These are phyloP conservation scores for Populus simonii DNA, from an alignment of 345 rosid species.

Conservation along the genomic window DNA sequence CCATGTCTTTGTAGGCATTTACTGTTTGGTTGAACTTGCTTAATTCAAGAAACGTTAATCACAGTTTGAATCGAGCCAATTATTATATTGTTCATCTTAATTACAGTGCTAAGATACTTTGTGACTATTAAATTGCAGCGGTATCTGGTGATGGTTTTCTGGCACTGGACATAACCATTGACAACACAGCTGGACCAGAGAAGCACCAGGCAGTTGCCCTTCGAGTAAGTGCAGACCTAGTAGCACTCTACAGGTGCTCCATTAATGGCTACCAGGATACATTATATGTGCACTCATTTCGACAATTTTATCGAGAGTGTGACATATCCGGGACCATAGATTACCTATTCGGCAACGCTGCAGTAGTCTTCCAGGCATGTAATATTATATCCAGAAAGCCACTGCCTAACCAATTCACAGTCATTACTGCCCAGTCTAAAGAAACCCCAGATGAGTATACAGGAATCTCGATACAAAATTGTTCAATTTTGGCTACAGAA, in stretches of 20 bases:
- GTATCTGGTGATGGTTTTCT: slow-evolving; percentile 76
- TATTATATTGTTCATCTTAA: neutral
- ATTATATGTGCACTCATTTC: slow-evolving; percentile 59
- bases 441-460: slow-evolving; percentile 59
- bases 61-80: neutral
- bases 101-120: neutral
- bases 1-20: neutral
- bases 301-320: slow-evolving; percentile 82
- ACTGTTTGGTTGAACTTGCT: neutral
- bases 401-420: slow-evolving; percentile 59
- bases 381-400: slow-evolving; percentile 67
- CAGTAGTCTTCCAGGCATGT: slow-evolving; percentile 66
- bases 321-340: slow-evolving; percentile 71
- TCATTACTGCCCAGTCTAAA: slow-evolving; percentile 71
- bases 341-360: slow-evolving; percentile 74
- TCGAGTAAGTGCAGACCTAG: slow-evolving; percentile 62
- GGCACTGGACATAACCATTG: slow-evolving; percentile 66
- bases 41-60: neutral
- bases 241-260: slow-evolving; percentile 58
- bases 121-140: slow-evolving; percentile 34
- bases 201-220: slow-evolving; percentile 81
- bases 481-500: slow-evolving; percentile 57
- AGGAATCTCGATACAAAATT: slow-evolving; percentile 78
- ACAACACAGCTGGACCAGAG: slow-evolving; percentile 72
- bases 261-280: slow-evolving; percentile 73